These are phyloP conservation scores for Tetrahymena borealis DNA, from an alignment of 73 alveolate genomes.

Conservation along the genomic window DNA sequence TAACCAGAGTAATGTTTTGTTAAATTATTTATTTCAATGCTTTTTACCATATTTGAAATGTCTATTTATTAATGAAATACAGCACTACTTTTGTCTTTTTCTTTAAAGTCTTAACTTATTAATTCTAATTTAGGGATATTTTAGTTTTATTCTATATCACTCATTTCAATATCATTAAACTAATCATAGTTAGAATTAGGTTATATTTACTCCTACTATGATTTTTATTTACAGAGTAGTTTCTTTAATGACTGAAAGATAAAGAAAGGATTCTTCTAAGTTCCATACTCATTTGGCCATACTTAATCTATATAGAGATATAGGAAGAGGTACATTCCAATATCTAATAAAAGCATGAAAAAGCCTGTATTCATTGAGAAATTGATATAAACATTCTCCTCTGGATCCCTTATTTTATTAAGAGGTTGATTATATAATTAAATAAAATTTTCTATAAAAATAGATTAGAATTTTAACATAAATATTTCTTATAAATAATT, in stretches of 20 bases:
- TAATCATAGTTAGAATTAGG: background rate
- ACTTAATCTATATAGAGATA: slow-evolving; percentile 25
- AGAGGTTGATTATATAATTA: no score
- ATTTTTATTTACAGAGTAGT: background rate
- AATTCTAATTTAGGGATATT: background rate
- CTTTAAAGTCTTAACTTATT: background rate
- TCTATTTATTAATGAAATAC: background rate
- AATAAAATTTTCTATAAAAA: no score
- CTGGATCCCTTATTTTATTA: no score
- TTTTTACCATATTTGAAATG: background rate
- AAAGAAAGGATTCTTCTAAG: slow-evolving; percentile 4
- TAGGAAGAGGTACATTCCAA: background rate
- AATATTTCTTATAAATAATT: background rate
- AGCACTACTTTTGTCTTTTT: background rate
- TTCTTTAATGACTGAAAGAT: background rate
- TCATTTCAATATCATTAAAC: background rate
- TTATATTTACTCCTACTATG: background rate
- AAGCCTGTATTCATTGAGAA: background rate
- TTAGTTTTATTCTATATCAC: background rate
- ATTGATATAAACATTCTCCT: background rate
- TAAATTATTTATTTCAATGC: background rate
- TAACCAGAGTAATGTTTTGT: background rate
- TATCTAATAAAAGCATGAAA: background rate
- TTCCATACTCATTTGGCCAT: slow-evolving; percentile 9
- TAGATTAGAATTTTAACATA: no score